A percentile compares a stretch with the other conserved stretches of the same genome.
These are phyloP conservation scores for Solanum raphanifolium DNA, from an alignment of 257 asterid species.

Conservation along the genomic window DNA sequence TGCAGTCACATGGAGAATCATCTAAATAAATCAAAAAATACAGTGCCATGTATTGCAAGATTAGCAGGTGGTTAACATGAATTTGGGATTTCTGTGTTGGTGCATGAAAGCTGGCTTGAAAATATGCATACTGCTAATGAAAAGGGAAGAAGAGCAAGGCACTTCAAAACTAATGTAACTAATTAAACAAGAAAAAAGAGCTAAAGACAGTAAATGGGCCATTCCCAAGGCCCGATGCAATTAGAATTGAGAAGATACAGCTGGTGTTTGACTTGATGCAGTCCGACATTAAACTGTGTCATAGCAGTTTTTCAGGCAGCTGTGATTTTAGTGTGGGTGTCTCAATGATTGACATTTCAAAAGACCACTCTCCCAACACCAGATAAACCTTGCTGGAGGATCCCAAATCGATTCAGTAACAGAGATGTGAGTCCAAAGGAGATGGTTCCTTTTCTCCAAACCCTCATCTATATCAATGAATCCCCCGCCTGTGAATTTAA, in stretches of 20 bases:
- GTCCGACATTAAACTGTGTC: not conserved
- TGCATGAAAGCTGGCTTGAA: not conserved
- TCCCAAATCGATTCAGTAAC: not conserved
- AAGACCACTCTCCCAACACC: not conserved
- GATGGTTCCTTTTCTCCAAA: not conserved
- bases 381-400: not conserved
- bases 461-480: not conserved
- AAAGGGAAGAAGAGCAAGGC: not conserved
- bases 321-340: not conserved
- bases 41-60: not conserved
- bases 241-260: not conserved
- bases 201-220: not conserved
- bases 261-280: not conserved
- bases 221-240: not conserved
- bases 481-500: not conserved
- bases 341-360: not conserved
- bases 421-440: not conserved
- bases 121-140: not conserved
- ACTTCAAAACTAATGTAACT: not conserved
- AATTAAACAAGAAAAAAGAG: not conserved
- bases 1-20: not conserved
- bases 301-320: not conserved
- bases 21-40: not conserved
- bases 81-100: not conserved
- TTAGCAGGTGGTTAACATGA: not conserved